A percentile compares a stretch with the other conserved stretches of the same genome.
phyloP scores from a whole-genome alignment of 306 rosid species.

The Amphicarpaea edgeworthii region DNA sequence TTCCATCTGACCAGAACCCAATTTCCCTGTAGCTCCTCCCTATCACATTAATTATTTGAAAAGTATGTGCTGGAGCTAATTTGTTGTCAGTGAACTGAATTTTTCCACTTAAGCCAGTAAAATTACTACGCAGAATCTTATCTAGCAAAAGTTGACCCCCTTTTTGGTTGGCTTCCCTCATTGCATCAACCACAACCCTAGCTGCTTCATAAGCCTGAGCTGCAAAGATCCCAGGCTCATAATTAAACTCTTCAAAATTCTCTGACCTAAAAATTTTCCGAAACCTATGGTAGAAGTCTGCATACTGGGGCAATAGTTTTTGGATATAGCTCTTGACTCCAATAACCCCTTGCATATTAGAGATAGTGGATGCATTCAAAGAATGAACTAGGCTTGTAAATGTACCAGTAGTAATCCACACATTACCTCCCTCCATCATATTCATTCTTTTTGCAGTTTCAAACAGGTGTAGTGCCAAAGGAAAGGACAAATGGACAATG shows the following conservation, averaged over 20 bases:
- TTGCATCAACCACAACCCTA: conserved; percentile 46
- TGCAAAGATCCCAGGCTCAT: conserved; percentile 57
- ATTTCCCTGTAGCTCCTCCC: conserved; percentile 54
- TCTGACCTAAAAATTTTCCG: conserved; percentile 39
- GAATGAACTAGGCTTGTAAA: conserved; percentile 58
- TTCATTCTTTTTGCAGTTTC: conserved; percentile 54
- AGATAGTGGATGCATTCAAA: conserved; percentile 54
- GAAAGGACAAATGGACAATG: conserved; percentile 55
- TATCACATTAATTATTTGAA: conserved; percentile 56
- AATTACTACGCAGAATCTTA: conserved; percentile 41
- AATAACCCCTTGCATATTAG: conserved; percentile 58
- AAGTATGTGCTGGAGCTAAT: conserved; percentile 31
- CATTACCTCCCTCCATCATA: conserved; percentile 58
- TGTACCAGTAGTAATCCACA: conserved; percentile 62
- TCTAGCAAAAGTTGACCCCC: conserved; percentile 42
- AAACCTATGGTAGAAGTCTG: conserved; percentile 41
- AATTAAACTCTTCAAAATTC: conserved; percentile 46
- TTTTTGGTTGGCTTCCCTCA: conserved; percentile 35
- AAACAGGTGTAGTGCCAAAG: conserved; percentile 46
- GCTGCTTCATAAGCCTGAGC: conserved; percentile 63
- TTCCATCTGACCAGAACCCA: conserved; percentile 59
- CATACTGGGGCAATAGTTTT: not conserved
- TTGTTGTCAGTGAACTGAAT: conserved; percentile 42
- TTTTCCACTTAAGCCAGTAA: conserved; percentile 53
- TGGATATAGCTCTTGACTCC: conserved; percentile 55